Conservation (phyloP, 768 basidiomycete genomes). For the Lentinula detonsa region DNA sequence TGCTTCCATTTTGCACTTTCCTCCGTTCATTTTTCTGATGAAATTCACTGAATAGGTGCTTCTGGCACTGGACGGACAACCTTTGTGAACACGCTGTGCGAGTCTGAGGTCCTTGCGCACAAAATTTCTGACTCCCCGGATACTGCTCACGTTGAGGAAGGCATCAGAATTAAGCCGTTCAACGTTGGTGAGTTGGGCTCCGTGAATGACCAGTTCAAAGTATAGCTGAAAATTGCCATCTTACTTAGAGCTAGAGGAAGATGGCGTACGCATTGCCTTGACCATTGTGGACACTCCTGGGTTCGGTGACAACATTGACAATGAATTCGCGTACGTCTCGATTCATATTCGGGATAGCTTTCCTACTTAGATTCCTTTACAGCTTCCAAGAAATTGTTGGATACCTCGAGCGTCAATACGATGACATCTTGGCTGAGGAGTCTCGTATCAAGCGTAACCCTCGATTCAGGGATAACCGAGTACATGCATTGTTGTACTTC, state of each 20-base stretch:
- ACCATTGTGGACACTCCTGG: conserved; percentile 99
- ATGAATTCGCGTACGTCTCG: conserved; percentile 85
- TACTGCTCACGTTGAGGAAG: conserved; percentile 89
- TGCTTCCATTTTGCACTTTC: conserved; percentile 7
- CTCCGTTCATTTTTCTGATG: conserved; percentile 13
- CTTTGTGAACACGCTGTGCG: conserved; percentile 99
- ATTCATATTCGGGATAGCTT: conserved; percentile 3
- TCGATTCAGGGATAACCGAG: conserved; percentile 96
- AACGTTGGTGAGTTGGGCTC: conserved; percentile 69
- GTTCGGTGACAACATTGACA: conserved; percentile 98
- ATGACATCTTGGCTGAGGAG: conserved; percentile 97
- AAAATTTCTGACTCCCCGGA: conserved; percentile 81
- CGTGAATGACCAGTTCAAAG: background rate
- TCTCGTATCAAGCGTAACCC: conserved; percentile 99
- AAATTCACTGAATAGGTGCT: conserved; percentile 55
- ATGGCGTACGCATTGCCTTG: conserved; percentile 95
- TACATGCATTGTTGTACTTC: conserved; percentile 96
- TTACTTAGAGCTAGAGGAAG: conserved; percentile 87
- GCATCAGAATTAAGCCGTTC: conserved; percentile 90
- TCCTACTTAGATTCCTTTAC: conserved; percentile 3
- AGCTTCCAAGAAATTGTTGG: conserved; percentile 98
- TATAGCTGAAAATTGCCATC: background rate
- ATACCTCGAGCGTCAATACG: conserved; percentile 97
- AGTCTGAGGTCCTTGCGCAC: conserved; percentile 86
- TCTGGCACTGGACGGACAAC: conserved; percentile 97